Evolutionary conservation across 148 eudicot species (phyloP), one percentile per base, ranked within the genome.

Genomic region (Suaeda aralocaspica): DNA sequence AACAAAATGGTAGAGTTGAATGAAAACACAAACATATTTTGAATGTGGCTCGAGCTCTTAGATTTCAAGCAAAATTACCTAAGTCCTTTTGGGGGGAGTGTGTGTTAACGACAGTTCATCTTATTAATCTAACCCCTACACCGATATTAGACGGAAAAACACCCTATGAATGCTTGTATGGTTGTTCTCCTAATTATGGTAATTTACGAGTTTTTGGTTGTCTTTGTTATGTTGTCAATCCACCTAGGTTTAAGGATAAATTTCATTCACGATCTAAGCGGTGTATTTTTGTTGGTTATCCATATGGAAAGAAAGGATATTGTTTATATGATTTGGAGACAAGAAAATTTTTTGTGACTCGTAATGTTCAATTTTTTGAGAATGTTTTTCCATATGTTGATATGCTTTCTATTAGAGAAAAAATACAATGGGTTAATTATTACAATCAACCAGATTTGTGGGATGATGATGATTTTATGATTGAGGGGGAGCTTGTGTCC

Each of bases 1-100:
- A n/a, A n/a, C n/a, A n/a, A n/a, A n/a, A 77, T 59, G 75, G 80
- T 0, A 0, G 66, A n/a, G 62, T 70, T 2, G 80, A 53, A 6
- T 14, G 2, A 6, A 53, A 53, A 21, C 59, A 53, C 11, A 24
- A 53, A 21, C 59, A 53, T 53, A 24, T 53, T 53, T 4, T 53
- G 3, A 53, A 53, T 53, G 59, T 53, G 0, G 59, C 30, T 24
- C 29, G 59, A 6, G 59, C 30, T 9, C 3, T 53, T 0, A 6
- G 30, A 8, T 53, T 53, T 21, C 26, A 52, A 52, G 57, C 57
- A n/a, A n/a, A n/a, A n/a, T n/a, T n/a, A n/a, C n/a, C n/a, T n/a
- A n/a, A n/a, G n/a, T n/a, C n/a, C n/a, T n/a, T n/a, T n/a, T n/a
- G n/a, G n/a, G n/a, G n/a, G n/a, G n/a, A n/a, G n/a, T n/a, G n/a